Evolutionary conservation across 805 yeast species (phyloP), one percentile per base, ranked within the genome.

Genomic region (Candida ficus): DNA sequence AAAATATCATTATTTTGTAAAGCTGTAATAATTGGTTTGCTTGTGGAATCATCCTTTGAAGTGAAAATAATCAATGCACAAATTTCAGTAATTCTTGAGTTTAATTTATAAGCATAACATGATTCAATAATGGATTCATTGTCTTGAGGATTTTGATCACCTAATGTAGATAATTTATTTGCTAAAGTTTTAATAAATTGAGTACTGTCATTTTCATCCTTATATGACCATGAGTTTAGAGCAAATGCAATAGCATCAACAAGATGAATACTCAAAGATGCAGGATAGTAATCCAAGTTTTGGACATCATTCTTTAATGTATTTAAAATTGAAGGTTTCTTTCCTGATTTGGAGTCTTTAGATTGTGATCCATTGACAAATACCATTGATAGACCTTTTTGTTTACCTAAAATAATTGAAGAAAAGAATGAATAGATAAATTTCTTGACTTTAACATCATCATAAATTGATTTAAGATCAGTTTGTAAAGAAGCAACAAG

Each of bases 221-320:
- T 75, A 1, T 80, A 71, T 0, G 83, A 76, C 95, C 95, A 85
- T 0, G 87, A 75, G 56, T 84, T 85, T 52, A 80, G 76, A 1
- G 95, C 89, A 36, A 75, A 64, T 0, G 93, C 74, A 21, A 89
- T 69, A 0, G 95, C 78, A 56, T 84, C 89, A 17, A 85, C 68
- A 19, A 88, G 60, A 46, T 80, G 80, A 18, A 81, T 72, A 19
- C 82, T 74, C n/a, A 80, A 79, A 14, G 75, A 66, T 38, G 77
- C 71, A 1, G 91, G 87, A 38, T 74, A 73, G 35, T 66, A 59
- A 10, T 73, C 70, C 42, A 82, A 64, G 20, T 71, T 69, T 21
- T 71, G 56, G 1, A 80, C 73, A 43, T 75, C 76, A 17, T 63
- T 63, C 56, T 82, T 82, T 46, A 85, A 56, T 14, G 80, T 68